Base-by-base conservation (phyloP, 352 stramenopile genomes). In the Globisporangium uncinulatum region DNA sequence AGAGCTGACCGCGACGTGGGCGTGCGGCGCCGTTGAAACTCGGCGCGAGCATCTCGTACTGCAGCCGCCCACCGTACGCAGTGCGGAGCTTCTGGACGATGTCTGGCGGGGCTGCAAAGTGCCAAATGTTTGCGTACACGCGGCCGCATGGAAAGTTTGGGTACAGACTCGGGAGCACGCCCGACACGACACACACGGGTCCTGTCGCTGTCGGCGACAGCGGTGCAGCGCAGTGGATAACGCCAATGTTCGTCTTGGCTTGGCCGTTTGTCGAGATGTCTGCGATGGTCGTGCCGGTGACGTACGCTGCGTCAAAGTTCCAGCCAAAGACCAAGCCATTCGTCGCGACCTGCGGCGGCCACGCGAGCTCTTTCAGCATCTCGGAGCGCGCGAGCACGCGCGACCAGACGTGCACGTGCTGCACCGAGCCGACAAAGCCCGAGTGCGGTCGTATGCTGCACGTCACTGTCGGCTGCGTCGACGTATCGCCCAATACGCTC, bases 101-200 rank as follows among this genome's bases (percentile, higher is more conserved):
- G 8, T 54, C 29, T 0, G 5, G 31, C 3, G 79, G 67, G 0
- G 81, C 81, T 7, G 65, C 63, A 45, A 89, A 92, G 21, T 88
- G 67, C 79, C 81, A 92, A 31, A 92, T 54, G 47, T 87, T 88
- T 20, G 71, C 37, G 61, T 89, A 87, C 19, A 92, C 79, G 0
- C 61, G 74, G 1, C 75, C 81, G 32, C 81, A 92, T 4, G 81
- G 81, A 46, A 89, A 89, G 0, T 58, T 42, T 1, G 71, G 63
- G 4, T 70, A 37, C 6, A 87, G 41, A 49, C 70, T 77, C 20
- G 81, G 74, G 19, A 83, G 9, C 1, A 70, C 52, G 0, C 76
- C 75, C 8, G 37, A 19, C 3, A 69, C 42, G 9, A 80, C 31
- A 60, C 76, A 89, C 3, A 54, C 17, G 9, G 31, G 17, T n/a